phyloP scores from a whole-genome alignment of 176 grass and related monocot species.

The Ananas comosus region DNA sequence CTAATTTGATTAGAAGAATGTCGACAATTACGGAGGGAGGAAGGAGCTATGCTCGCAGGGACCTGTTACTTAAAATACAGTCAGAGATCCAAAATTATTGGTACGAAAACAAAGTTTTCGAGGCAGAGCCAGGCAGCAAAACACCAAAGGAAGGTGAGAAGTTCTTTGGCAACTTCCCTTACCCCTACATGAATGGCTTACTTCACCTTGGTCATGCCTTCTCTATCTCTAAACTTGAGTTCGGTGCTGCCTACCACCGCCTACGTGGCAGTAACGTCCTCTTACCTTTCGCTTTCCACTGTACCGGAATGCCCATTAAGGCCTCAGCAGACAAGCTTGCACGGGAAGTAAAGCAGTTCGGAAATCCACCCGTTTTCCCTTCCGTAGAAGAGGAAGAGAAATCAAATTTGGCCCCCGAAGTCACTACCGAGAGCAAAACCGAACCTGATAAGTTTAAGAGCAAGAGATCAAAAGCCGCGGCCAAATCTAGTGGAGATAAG shows the following conservation, averaged over 20 bases:
- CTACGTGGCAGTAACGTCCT: constrained; percentile 55
- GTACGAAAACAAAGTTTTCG: constrained; percentile 53
- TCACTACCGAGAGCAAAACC: constrained; percentile 19
- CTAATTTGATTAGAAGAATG: constrained; percentile 32
- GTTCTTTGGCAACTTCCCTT: constrained; percentile 76
- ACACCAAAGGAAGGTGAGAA: constrained; percentile 34
- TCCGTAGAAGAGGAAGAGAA: constrained; percentile 18
- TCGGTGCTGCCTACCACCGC: constrained; percentile 54
- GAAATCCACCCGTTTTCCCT: constrained; percentile 54
- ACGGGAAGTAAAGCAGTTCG: constrained; percentile 43
- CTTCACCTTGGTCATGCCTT: constrained; percentile 69
- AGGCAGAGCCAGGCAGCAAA: constrained; percentile 36
- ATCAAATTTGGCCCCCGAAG: too few relatives aligned
- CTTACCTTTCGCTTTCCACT: constrained; percentile 66
- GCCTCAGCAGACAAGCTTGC: constrained; percentile 64
- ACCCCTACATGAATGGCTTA: constrained; percentile 80
- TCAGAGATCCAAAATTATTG: constrained; percentile 37
- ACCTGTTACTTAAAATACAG: constrained; percentile 42
- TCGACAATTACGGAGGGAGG: constrained; percentile 27
- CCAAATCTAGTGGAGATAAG: constrained; percentile 44
- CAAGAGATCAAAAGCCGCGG: constrained; percentile 53
- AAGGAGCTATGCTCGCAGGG: constrained; percentile 43
- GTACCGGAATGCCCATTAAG: constrained; percentile 85
- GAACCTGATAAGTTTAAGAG: constrained; percentile 63
- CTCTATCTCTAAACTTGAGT: constrained; percentile 66